These are phyloP conservation scores for Hyphopichia pseudoburtonii DNA, from an alignment of 1,139 yeast genomes.

Conservation along the genomic window DNA sequence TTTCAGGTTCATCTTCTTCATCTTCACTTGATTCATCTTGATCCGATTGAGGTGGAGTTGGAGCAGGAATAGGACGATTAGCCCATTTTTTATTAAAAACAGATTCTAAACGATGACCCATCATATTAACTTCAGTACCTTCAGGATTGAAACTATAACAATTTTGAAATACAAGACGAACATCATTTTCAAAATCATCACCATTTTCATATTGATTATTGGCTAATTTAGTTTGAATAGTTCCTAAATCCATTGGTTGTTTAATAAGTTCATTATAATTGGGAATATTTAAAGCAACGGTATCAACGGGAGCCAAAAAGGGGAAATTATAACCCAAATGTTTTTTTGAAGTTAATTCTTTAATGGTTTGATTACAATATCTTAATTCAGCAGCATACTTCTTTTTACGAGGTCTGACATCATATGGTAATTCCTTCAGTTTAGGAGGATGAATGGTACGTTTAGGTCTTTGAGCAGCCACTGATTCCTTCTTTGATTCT, in stretches of 20 bases:
- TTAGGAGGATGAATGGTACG: constrained; percentile 96
- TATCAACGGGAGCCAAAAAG: constrained; percentile 91
- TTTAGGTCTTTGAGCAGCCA: constrained; percentile 72
- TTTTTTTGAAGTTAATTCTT: constrained; percentile 80
- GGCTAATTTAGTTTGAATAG: constrained; percentile 74
- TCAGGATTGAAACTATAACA: constrained; percentile 94
- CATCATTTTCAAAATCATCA: constrained; percentile 82
- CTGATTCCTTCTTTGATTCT: constrained; percentile 42
- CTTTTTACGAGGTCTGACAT: constrained; percentile 86
- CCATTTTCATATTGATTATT: constrained; percentile 88
- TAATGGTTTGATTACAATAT: constrained; percentile 78
- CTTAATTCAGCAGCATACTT: constrained; percentile 87
- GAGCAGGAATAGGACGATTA: constrained; percentile 79
- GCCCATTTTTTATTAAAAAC: constrained; percentile 88
- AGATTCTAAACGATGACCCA: constrained; percentile 90
- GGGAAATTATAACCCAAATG: constrained; percentile 86
- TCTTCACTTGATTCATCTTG: constrained; percentile 37
- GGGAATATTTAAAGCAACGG: constrained; percentile 91
- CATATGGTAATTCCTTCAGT: constrained; percentile 90
- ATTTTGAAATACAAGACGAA: constrained; percentile 78
- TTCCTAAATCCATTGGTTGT: constrained; percentile 93
- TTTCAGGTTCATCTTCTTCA: constrained; percentile 65
- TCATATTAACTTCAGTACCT: constrained; percentile 89
- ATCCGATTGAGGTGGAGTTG: constrained; percentile 44
- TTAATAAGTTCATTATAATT: constrained; percentile 81